These are phyloP conservation scores for Solanum etuberosum DNA, from an alignment of 257 asterid species.

Conservation along the genomic window DNA sequence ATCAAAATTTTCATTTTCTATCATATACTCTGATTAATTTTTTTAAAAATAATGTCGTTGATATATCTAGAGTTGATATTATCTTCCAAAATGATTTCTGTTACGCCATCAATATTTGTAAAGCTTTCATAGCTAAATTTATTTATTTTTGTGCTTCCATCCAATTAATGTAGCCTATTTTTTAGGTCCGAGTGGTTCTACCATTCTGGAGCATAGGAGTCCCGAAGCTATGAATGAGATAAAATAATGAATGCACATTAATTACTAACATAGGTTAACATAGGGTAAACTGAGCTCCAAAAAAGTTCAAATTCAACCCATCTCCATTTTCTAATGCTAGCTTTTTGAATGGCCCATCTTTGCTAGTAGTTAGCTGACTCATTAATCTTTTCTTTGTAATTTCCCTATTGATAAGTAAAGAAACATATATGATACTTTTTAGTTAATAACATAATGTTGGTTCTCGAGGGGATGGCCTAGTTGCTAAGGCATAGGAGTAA, in stretches of 20 bases:
- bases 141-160: not conserved
- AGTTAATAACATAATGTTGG: not conserved
- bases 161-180: not conserved
- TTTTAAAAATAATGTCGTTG: not conserved
- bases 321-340: not conserved
- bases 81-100: not conserved
- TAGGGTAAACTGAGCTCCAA: not conserved
- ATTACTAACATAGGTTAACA: not conserved
- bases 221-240: slow-evolving; percentile 8
- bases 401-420: not conserved
- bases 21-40: not conserved
- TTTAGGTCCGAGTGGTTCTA: slow-evolving; percentile 16
- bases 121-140: not conserved
- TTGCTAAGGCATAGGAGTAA: not conserved
- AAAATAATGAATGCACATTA: not conserved
- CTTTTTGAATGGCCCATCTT: not conserved
- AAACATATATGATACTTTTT: not conserved
- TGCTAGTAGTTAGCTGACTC: not conserved
- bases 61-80: not conserved
- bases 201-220: slow-evolving; percentile 2
- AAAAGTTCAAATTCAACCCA: not conserved
- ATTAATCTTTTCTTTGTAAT: slow-evolving; percentile 1
- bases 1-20: not conserved
- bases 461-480: not conserved
- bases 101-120: too few species aligned